Evolutionary conservation across 805 yeast species (phyloP).

Genomic region (Komagataella phaffii): DNA sequence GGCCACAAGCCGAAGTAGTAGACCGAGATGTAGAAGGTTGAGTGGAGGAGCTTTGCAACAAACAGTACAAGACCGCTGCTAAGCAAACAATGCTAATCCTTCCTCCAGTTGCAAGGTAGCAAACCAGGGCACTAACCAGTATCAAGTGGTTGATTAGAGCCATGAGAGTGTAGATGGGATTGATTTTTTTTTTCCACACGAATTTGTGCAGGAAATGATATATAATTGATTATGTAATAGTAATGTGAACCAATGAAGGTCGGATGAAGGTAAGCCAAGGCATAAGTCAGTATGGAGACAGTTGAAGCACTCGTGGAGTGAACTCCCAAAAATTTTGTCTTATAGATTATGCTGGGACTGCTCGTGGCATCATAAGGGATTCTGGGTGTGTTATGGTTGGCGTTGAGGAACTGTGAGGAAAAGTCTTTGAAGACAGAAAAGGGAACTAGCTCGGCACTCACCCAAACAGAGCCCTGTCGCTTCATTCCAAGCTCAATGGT

Average conservation of each 20-base stretch:
- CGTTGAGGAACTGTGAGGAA: too few species aligned
- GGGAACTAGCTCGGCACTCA: too few species aligned
- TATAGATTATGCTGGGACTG: too few species aligned
- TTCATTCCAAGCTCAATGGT: too few species aligned
- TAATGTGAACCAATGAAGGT: neutral
- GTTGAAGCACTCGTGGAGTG: neutral
- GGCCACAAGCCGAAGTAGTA: neutral
- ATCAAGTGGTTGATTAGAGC: neutral
- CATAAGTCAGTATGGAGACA: neutral
- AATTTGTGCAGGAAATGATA: neutral
- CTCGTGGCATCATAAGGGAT: too few species aligned
- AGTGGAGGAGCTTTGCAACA: neutral
- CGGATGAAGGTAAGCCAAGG: neutral
- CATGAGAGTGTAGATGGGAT: neutral
- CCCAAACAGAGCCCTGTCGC: too few species aligned
- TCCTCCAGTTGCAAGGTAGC: neutral
- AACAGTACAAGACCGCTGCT: neutral
- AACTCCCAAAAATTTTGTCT: too few species aligned
- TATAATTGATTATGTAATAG: neutral
- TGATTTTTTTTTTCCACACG: neutral
- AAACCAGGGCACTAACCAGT: neutral
- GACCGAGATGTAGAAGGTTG: neutral
- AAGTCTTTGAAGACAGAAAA: too few species aligned
- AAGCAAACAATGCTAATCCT: neutral
- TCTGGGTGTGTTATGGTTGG: too few species aligned